Conservation (phyloP, 768 basidiomycete species). For the Suillus lakei region DNA sequence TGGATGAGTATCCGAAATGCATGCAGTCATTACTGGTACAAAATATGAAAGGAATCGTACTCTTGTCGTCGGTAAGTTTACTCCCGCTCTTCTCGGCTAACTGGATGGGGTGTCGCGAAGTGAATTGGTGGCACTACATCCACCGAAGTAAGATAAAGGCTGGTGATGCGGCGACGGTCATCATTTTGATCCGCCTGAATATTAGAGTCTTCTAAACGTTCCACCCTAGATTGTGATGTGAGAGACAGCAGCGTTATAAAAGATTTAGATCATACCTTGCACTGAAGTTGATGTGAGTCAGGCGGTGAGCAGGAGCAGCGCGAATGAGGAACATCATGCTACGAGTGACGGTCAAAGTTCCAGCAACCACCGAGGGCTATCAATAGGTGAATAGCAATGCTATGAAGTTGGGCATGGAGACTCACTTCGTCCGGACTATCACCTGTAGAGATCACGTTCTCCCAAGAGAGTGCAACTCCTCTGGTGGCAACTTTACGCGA, state of each 20-base stretch:
- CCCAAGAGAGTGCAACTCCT: slow-evolving; percentile 39
- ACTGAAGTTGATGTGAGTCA: slow-evolving; percentile 41
- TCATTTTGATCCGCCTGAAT: slow-evolving; percentile 23
- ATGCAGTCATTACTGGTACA: not conserved
- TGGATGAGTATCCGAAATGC: not conserved
- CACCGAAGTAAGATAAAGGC: slow-evolving; percentile 40
- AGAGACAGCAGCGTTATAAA: not conserved
- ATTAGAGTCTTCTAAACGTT: slow-evolving; percentile 17
- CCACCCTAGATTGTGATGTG: slow-evolving; percentile 25
- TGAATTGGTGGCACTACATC: slow-evolving; percentile 39
- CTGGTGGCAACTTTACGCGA: slow-evolving; percentile 22
- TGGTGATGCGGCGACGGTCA: slow-evolving; percentile 33
- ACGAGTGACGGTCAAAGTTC: slow-evolving; percentile 44
- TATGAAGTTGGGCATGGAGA: not conserved
- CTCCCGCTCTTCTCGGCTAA: slow-evolving; percentile 2
- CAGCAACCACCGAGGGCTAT: slow-evolving; percentile 41
- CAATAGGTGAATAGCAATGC: not conserved
- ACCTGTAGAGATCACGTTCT: slow-evolving; percentile 36
- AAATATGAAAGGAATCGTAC: not conserved
- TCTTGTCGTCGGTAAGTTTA: not conserved
- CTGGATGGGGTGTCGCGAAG: slow-evolving; percentile 23
- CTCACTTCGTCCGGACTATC: slow-evolving; percentile 26
- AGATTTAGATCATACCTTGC: slow-evolving; percentile 37
- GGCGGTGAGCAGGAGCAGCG: slow-evolving; percentile 40
- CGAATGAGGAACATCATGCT: slow-evolving; percentile 46